These are phyloP conservation scores for Terfezia boudieri DNA, from an alignment of 495 filamentous ascomycete genomes.

Conservation along the genomic window DNA sequence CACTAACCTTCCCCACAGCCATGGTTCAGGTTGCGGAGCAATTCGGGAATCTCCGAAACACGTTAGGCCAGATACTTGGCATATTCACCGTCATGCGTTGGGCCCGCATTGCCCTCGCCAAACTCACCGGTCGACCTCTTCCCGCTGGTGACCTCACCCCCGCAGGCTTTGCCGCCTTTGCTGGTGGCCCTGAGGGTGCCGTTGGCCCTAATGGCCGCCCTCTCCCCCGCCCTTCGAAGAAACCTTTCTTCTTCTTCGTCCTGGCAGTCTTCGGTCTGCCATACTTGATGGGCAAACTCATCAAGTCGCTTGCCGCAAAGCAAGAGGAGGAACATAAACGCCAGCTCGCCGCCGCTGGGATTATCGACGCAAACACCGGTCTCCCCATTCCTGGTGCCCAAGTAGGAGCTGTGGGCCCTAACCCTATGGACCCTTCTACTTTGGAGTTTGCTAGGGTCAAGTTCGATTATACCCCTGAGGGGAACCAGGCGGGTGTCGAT, in stretches of 20 bases:
- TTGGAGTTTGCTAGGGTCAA: conserved; percentile 85
- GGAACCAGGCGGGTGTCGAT: conserved; percentile 49
- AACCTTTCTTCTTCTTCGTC: conserved; percentile 90
- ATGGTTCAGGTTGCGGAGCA: conserved; percentile 98
- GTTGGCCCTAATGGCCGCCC: conserved; percentile 19
- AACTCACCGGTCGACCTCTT: conserved; percentile 77
- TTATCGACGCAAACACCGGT: conserved; percentile 9
- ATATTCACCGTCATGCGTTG: conserved; percentile 93
- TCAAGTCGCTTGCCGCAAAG: conserved; percentile 57
- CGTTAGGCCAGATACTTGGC: conserved; percentile 82
- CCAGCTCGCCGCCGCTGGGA: conserved; percentile 29
- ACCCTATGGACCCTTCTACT: conserved; percentile 53
- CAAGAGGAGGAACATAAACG: conserved; percentile 57
- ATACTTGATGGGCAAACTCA: conserved; percentile 87
- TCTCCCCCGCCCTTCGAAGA: conserved; percentile 47
- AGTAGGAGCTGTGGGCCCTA: conserved; percentile 13
- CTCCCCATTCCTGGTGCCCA: conserved; percentile 6
- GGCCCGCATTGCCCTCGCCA: conserved; percentile 73
- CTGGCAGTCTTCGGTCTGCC: conserved; percentile 84
- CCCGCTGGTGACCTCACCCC: conserved; percentile 79
- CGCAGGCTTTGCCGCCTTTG: conserved; percentile 70
- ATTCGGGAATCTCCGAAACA: conserved; percentile 75
- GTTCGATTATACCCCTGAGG: conserved; percentile 75
- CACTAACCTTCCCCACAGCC: conserved; percentile 27
- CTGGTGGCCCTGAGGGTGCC: conserved; percentile 29